Conservation (phyloP, 805 yeast genomes). For the Priceomyces fermenticarens region DNA sequence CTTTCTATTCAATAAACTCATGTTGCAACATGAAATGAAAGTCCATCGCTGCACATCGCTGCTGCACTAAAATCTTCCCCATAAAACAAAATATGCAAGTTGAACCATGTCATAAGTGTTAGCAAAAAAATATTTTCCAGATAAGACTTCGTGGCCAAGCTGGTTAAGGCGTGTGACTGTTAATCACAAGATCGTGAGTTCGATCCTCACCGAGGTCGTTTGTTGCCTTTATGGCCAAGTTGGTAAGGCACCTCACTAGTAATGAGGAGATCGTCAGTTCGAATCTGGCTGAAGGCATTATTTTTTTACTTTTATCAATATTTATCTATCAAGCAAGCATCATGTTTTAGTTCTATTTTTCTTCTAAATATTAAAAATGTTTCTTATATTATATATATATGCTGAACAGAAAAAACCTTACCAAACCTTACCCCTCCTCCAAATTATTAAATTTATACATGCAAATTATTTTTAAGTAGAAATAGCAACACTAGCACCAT, state of each 20-base stretch:
- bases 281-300: constrained; percentile 10
- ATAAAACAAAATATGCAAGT: too few relatives aligned
- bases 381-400: background rate
- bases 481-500: background rate
- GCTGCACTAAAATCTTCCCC: too few relatives aligned
- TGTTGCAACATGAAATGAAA: too few relatives aligned
- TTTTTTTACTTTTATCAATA: too few relatives aligned
- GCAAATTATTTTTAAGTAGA: background rate
- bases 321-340: background rate
- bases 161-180: constrained; percentile 21
- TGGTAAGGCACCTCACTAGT: constrained; percentile 11
- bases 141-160: constrained; percentile 18
- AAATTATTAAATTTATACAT: background rate
- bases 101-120: too few relatives aligned
- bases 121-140: background rate
- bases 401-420: background rate
- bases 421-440: background rate
- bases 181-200: constrained; percentile 20
- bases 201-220: constrained; percentile 19
- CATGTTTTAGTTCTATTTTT: background rate
- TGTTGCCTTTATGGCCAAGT: constrained; percentile 9
- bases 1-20: constrained; percentile 7
- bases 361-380: background rate
- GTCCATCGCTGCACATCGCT: too few relatives aligned
- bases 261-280: constrained; percentile 11